These are phyloP conservation scores for Trifolium dubium DNA, from an alignment of 306 rosid genomes.

Conservation along the genomic window DNA sequence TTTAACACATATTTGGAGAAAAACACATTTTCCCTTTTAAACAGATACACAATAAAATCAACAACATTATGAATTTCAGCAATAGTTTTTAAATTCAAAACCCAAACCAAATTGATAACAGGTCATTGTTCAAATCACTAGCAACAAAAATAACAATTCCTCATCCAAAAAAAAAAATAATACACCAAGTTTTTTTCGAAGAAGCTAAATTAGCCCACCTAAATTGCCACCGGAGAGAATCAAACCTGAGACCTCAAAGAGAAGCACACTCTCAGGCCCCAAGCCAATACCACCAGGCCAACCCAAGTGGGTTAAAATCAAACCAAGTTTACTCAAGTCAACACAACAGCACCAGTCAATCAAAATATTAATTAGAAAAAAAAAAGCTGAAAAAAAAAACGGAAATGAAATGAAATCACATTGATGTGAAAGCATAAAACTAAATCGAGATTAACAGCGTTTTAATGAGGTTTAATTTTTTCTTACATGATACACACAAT, in stretches of 20 bases:
- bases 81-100: not conserved
- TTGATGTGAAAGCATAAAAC: not conserved
- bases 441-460: constrained; percentile 5
- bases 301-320: not conserved
- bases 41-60: not conserved
- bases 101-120: not conserved
- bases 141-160: not conserved
- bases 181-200: too few species aligned
- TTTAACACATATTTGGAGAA: not conserved
- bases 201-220: too few species aligned
- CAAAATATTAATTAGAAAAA: not conserved
- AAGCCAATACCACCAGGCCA: too few species aligned
- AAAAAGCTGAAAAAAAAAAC: constrained; percentile 19
- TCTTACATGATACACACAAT: too few species aligned
- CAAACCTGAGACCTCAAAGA: too few species aligned
- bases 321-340: constrained; percentile 41
- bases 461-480: not conserved
- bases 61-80: not conserved
- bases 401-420: constrained; percentile 18
- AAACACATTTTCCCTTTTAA: not conserved
- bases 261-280: too few species aligned
- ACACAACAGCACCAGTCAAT: constrained; percentile 15
- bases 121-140: not conserved
- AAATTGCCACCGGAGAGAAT: too few species aligned
- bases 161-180: too few species aligned